Base-by-base conservation (phyloP, 176 grass and related monocot genomes). In the Cymbopogon citratus region DNA sequence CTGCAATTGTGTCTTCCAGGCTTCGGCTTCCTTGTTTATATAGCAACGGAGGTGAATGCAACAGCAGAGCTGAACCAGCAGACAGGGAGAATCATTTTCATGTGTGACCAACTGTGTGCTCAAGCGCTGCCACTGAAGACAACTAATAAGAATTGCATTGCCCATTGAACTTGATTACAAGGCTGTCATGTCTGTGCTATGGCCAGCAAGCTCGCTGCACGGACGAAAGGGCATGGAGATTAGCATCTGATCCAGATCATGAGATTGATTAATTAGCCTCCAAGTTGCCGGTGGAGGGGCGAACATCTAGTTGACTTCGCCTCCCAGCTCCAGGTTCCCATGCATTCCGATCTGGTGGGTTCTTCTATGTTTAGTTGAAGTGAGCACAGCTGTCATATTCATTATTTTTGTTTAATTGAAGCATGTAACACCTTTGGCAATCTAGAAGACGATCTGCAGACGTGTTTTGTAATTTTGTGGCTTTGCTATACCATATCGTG, bases 271-370 rank as follows among this genome's bases (percentile, higher is more conserved):
- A 72, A 48, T 72, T 15, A 48, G 12, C 25, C 4, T 29, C 25
- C 74, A 38, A 61, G 52, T 15, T 66, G 61, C 41, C 5, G 5
- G 41, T 79, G 18, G 39, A 34, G 61, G 45, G 66, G 9, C 0
- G 5, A 79, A 12, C 62, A 46, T 27, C 61, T 34, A 66, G 76
- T 79, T 79, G 76, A 79, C 62, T 79, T 66, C 12, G 10, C 62
- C 19, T 43, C 46, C 76, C 2, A 66, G 41, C 74, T 40, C 34
- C 19, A 39, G 41, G 2, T 36, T 12, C 21, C 51, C 35, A 28
- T 45, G 24, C 68, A 59, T 26, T 29, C 39, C n/a, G 12, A 70
- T 45, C 41, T 9, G 25, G 4, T 43, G 24, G 23, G 9, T 9
- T 23, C 52, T 57, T 2, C 6, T 24, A 10, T 23, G 21, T 24